These are phyloP conservation scores for Lentinula boryana DNA, from an alignment of 768 basidiomycete genomes.

Conservation along the genomic window DNA sequence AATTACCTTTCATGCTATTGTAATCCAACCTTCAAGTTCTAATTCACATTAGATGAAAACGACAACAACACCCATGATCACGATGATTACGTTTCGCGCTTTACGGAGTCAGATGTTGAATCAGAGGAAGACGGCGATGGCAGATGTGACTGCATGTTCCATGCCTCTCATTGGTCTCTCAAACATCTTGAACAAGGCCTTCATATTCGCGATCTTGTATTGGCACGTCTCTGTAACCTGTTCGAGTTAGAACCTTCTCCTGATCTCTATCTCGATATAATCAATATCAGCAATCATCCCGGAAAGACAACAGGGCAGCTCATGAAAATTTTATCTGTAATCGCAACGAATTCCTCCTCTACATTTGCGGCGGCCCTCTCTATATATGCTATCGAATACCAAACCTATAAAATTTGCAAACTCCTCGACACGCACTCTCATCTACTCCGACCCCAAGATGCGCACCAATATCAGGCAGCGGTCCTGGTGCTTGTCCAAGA, in stretches of 20 bases:
- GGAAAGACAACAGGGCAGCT: constrained; percentile 12
- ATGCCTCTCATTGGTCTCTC: constrained; percentile 31
- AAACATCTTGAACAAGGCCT: constrained; percentile 27
- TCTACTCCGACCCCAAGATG: constrained; percentile 38
- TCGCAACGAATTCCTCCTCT: constrained; percentile 27
- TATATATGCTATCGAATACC: constrained; percentile 25
- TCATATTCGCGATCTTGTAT: constrained; percentile 27
- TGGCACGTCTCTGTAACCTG: constrained; percentile 24
- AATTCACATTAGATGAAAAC: neutral
- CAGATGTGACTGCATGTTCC: constrained; percentile 17
- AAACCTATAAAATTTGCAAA: constrained; percentile 18
- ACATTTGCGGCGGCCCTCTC: constrained; percentile 33
- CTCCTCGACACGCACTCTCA: constrained; percentile 29
- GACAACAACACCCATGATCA: neutral
- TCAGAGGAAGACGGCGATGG: neutral
- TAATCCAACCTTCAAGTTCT: no score
- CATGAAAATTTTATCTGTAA: constrained; percentile 16
- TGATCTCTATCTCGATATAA: constrained; percentile 24
- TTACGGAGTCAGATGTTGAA: neutral
- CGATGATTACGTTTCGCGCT: neutral
- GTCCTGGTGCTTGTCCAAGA: constrained; percentile 17
- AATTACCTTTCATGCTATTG: constrained; percentile 11
- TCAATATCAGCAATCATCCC: constrained; percentile 17
- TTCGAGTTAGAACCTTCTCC: constrained; percentile 26
- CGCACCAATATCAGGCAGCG: constrained; percentile 27